These are phyloP conservation scores for Penicillium occitanis DNA, from an alignment of 2,329 filamentous ascomycete species.

Conservation along the genomic window DNA sequence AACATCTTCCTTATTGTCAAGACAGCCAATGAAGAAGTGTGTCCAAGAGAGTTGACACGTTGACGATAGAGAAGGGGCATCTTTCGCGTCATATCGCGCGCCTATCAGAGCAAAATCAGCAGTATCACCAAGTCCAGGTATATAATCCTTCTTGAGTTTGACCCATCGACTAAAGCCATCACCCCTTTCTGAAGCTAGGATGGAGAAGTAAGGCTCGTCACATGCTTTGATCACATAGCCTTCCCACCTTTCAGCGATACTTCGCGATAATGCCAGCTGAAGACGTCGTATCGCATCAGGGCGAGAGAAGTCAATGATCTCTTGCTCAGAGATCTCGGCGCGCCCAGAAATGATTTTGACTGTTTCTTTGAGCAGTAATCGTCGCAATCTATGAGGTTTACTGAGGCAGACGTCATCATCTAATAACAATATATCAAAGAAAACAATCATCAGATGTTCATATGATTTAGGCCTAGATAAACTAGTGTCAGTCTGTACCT, in stretches of 20 bases:
- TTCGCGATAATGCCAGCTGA: constrained; percentile 64
- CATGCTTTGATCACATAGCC: constrained; percentile 76
- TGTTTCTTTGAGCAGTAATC: constrained; percentile 58
- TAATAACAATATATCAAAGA: constrained; percentile 60
- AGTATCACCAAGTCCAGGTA: constrained; percentile 73
- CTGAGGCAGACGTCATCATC: constrained; percentile 56
- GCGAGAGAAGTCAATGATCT: constrained; percentile 65
- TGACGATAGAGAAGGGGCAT: constrained; percentile 55
- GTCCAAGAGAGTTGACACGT: constrained; percentile 67
- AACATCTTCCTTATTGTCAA: constrained; percentile 65
- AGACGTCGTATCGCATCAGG: constrained; percentile 55
- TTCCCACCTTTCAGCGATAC: constrained; percentile 67
- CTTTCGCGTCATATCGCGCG: constrained; percentile 66
- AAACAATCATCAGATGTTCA: constrained; percentile 62
- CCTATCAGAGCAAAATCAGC: constrained; percentile 81
- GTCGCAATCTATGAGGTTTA: constrained; percentile 43
- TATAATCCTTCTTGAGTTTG: constrained; percentile 86
- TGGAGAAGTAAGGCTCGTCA: constrained; percentile 72
- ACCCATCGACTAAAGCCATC: constrained; percentile 56
- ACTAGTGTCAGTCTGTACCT: constrained; percentile 1
- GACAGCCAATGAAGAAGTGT: constrained; percentile 75
- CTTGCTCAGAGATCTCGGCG: constrained; percentile 66
- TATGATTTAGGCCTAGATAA: constrained; percentile 45
- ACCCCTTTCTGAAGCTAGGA: constrained; percentile 39
- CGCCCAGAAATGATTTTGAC: constrained; percentile 58